Evolutionary conservation across 2,329 filamentous ascomycete species (phyloP), one percentile per base, ranked within the genome.

Genomic region (Colletotrichum horii): DNA sequence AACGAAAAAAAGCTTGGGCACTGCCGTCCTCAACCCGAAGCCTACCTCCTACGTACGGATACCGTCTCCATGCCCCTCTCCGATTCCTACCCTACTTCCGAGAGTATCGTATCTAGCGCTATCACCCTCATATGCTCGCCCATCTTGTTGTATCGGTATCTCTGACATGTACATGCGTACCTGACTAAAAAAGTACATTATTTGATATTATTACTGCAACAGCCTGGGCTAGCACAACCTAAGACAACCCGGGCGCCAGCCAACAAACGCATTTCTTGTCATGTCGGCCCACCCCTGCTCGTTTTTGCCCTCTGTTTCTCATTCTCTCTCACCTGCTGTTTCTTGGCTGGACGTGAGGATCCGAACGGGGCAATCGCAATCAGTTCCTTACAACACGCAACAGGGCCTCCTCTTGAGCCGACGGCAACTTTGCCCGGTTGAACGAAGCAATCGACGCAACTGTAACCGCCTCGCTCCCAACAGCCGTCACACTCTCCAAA

Each of bases 181-280:
- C 62, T 52, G 55, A 70, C 67, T 70, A 24, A 62, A 67, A 60
- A 61, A 24, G 56, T 61, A 62, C 36, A 62, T 61, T 48, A 52
- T 34, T 62, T 52, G 28, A 52, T 70, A 52, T 70, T 62, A 62
- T 70, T 62, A 70, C 58, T 64, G 68, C 58, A 70, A 70, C 58
- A 64, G 68, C 36, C 72, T 56, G 24, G 67, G 48, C 71, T 66
- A 71, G 60, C 71, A 71, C 67, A 72, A 67, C 36, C 73, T 30
- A 67, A 75, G 73, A 75, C 73, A 75, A 67, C 69, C 68, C n/a
- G 68, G 68, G 26, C 60, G 32, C 52, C 67, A 55, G 28, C 58
- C 71, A 71, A 34, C 71, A 71, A 66, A 22, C 71, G 71, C 66
- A 22, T 70, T 74, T 71, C 60, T 66, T 71, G 72, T 65, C 66